phyloP scores from a whole-genome alignment of 2,329 filamentous ascomycete species.

The Diaporthe helianthi region DNA sequence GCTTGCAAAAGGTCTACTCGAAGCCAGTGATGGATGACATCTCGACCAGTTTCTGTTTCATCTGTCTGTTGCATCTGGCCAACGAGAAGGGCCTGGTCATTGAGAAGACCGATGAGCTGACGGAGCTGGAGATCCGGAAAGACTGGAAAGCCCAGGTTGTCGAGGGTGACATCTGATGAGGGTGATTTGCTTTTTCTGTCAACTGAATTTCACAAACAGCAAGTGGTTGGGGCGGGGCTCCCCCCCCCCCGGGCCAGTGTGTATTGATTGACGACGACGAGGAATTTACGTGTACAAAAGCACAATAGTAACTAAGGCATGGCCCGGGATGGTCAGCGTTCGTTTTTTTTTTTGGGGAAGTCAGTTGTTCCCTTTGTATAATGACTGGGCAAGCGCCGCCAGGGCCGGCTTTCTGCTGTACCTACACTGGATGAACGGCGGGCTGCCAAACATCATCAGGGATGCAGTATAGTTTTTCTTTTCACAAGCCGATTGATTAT shows the following conservation, averaged over 20 bases:
- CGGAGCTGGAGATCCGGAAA: constrained; percentile 67
- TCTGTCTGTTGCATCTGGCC: constrained; percentile 86
- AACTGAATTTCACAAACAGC: not conserved
- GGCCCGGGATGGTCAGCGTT: not conserved
- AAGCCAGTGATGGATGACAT: constrained; percentile 90
- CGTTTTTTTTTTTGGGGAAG: constrained; percentile 9
- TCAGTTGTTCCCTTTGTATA: constrained; percentile 20
- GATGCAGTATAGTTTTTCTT: not conserved
- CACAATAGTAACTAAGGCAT: constrained; percentile 6
- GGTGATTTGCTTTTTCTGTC: not conserved
- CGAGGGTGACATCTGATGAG: constrained; percentile 41
- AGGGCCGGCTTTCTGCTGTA: constrained; percentile 9
- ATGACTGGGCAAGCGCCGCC: not conserved
- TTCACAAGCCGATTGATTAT: not conserved
- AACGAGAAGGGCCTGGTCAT: constrained; percentile 92
- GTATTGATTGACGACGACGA: not conserved
- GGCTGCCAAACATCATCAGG: not conserved
- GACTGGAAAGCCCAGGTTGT: constrained; percentile 67
- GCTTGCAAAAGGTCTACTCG: constrained; percentile 84
- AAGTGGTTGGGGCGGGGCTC: not conserved
- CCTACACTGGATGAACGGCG: constrained; percentile 13
- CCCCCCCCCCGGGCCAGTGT: not conserved
- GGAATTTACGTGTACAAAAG: not conserved
- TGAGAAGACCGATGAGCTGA: constrained; percentile 65
- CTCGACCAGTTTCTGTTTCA: constrained; percentile 92